A percentile compares a stretch with the other conserved stretches of the same genome.
phyloP scores from a whole-genome alignment of 495 filamentous ascomycete genomes.

The Aspergillus bertholletiae region DNA sequence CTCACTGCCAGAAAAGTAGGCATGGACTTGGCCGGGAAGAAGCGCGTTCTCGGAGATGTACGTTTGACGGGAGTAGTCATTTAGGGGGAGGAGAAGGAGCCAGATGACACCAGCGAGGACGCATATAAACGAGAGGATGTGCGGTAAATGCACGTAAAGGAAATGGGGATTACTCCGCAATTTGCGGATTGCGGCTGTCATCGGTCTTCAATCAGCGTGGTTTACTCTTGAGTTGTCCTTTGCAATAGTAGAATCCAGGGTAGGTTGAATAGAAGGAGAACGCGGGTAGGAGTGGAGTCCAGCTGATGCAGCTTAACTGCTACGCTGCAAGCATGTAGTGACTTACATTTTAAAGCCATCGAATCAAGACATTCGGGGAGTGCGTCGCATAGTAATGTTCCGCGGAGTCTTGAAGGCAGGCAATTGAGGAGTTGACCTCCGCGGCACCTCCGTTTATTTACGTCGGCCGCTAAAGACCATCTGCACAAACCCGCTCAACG shows the following conservation, averaged over 20 bases:
- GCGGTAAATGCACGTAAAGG: constrained; percentile 38
- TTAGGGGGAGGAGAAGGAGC: constrained; percentile 88
- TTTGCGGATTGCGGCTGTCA: constrained; percentile 39
- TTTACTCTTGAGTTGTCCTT: constrained; percentile 19
- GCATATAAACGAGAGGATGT: constrained; percentile 72
- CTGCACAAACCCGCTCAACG: too few relatives aligned
- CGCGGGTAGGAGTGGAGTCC: neutral
- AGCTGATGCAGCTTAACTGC: neutral
- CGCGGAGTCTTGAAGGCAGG: neutral
- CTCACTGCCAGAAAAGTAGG: constrained; percentile 94
- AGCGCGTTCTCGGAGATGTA: constrained; percentile 98
- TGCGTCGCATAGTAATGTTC: constrained; percentile 13
- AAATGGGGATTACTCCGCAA: constrained; percentile 41
- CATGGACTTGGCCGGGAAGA: constrained; percentile 92
- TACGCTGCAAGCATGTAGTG: neutral
- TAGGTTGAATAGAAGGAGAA: neutral
- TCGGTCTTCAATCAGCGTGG: constrained; percentile 17
- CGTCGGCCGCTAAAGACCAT: constrained; percentile 25
- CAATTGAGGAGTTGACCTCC: neutral
- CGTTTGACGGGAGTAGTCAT: constrained; percentile 86
- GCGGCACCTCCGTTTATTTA: constrained; percentile 10
- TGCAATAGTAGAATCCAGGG: constrained; percentile 16
- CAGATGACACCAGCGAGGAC: constrained; percentile 85
- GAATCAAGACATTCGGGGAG: constrained; percentile 20
- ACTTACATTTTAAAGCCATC: constrained; percentile 46